phyloP scores from a whole-genome alignment of 2,329 filamentous ascomycete genomes.

The Coccinonectria pachysandricola region DNA sequence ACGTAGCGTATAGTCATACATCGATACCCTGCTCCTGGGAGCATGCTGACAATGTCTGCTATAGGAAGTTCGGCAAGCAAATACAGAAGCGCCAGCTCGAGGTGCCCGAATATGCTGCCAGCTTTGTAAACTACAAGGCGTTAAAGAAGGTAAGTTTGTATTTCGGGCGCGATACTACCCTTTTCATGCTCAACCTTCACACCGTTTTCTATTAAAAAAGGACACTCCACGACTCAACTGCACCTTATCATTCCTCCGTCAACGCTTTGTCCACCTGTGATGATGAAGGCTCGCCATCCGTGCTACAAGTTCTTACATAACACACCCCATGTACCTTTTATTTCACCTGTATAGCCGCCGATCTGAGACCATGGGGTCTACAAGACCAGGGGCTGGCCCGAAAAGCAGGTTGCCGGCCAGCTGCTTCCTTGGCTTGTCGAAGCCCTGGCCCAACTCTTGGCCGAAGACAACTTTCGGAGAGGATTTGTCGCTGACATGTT shows the following conservation, averaged over 20 bases:
- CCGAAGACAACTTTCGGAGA: neutral
- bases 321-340: too few relatives aligned
- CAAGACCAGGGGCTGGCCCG: too few relatives aligned
- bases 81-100: conserved; percentile 99
- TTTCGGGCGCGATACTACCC: conserved; percentile 7
- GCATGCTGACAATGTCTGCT: conserved; percentile 7
- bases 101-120: conserved; percentile 97
- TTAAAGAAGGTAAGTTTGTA: conserved; percentile 73
- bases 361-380: too few relatives aligned
- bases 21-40: conserved; percentile 3
- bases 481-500: too few relatives aligned
- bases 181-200: conserved; percentile 5
- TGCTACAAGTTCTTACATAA: too few relatives aligned
- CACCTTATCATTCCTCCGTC: conserved; percentile 3
- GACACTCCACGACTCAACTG: conserved; percentile 3
- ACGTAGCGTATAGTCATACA: conserved; percentile 3
- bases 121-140: conserved; percentile 98
- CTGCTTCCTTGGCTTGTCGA: conserved; percentile 3
- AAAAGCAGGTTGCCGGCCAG: conserved; percentile 1
- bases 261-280: too few relatives aligned
- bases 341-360: too few relatives aligned
- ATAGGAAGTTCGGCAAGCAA: conserved; percentile 99
- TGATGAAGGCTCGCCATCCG: too few relatives aligned
- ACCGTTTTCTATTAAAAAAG: conserved; percentile 2
- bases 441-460: conserved; percentile 2